Evolutionary conservation across 768 basidiomycete species (phyloP).

Genomic region (Strobilomyces dryophilus): DNA sequence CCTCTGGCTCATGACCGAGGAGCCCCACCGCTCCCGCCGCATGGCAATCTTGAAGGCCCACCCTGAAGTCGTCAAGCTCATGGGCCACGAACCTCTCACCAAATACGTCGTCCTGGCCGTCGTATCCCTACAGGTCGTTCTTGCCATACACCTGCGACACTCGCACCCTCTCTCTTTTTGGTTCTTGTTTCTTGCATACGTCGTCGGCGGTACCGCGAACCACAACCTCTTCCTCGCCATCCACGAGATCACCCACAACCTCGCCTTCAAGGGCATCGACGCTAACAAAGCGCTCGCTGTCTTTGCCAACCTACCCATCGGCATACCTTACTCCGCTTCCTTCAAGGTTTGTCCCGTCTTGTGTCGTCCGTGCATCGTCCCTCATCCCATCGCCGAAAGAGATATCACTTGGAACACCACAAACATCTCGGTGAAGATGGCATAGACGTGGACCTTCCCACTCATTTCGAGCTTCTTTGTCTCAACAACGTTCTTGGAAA

Average conservation of each 20-base stretch:
- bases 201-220: conserved; percentile 90
- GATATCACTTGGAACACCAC: conserved; percentile 95
- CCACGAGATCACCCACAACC: conserved; percentile 97
- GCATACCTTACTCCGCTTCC: conserved; percentile 89
- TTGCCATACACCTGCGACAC: conserved; percentile 63
- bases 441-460: conserved; percentile 93
- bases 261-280: conserved; percentile 80
- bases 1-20: conserved; percentile 96
- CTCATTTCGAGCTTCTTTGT: conserved; percentile 74
- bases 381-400: conserved; percentile 37
- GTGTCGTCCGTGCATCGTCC: background rate
- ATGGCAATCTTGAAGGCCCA: conserved; percentile 91
- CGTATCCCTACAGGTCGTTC: conserved; percentile 66
- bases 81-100: conserved; percentile 92
- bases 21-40: conserved; percentile 87
- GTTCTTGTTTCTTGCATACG: conserved; percentile 79
- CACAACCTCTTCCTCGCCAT: conserved; percentile 98
- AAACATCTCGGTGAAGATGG: conserved; percentile 95
- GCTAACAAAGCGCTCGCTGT: conserved; percentile 88
- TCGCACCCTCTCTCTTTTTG: conserved; percentile 62
- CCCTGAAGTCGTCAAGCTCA: conserved; percentile 92
- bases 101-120: conserved; percentile 87
- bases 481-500: conserved; percentile 97
- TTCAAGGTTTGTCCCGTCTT: conserved; percentile 67
- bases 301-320: conserved; percentile 90